Evolutionary conservation across 2,329 filamentous ascomycete genomes (phyloP).

Genomic region (Epichloe gansuensis): DNA sequence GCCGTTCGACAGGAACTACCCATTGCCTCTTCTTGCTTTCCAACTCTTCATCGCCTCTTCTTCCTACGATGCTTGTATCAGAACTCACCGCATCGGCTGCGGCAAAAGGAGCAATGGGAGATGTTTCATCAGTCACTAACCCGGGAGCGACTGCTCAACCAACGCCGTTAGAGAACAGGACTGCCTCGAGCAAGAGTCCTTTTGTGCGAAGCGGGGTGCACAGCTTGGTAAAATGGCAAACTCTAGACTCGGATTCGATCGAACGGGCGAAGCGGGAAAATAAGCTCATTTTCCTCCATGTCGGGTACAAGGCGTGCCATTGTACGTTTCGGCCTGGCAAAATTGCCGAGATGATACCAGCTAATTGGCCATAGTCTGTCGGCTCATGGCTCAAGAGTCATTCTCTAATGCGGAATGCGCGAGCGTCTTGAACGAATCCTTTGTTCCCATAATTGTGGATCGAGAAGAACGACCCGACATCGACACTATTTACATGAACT

Average conservation of each 20-base stretch:
- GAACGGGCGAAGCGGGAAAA: conserved; percentile 69
- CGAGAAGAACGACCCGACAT: conserved; percentile 89
- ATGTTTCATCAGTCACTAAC: conserved; percentile 5
- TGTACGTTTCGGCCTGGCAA: conserved; percentile 43
- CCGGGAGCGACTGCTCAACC: conserved; percentile 6
- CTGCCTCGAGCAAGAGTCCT: conserved; percentile 31
- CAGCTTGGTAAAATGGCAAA: conserved; percentile 86
- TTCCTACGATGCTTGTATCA: conserved; percentile 23
- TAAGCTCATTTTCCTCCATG: conserved; percentile 82
- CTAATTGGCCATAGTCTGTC: conserved; percentile 47
- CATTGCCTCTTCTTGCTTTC: neutral
- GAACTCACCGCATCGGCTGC: conserved; percentile 25
- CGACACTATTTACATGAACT: conserved; percentile 97
- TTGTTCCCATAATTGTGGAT: conserved; percentile 87
- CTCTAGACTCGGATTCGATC: conserved; percentile 68
- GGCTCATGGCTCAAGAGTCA: conserved; percentile 86
- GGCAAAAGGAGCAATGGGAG: conserved; percentile 17
- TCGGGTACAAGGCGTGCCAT: conserved; percentile 91
- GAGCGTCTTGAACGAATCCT: conserved; percentile 68
- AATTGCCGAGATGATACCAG: neutral
- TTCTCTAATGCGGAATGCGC: conserved; percentile 79
- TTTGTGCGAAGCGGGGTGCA: conserved; percentile 61
- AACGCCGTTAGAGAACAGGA: conserved; percentile 23
- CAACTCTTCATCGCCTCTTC: neutral
- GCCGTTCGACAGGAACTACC: neutral